These are phyloP conservation scores for Penicillium crustosum DNA, from an alignment of 2,329 filamentous ascomycete species.

Conservation along the genomic window DNA sequence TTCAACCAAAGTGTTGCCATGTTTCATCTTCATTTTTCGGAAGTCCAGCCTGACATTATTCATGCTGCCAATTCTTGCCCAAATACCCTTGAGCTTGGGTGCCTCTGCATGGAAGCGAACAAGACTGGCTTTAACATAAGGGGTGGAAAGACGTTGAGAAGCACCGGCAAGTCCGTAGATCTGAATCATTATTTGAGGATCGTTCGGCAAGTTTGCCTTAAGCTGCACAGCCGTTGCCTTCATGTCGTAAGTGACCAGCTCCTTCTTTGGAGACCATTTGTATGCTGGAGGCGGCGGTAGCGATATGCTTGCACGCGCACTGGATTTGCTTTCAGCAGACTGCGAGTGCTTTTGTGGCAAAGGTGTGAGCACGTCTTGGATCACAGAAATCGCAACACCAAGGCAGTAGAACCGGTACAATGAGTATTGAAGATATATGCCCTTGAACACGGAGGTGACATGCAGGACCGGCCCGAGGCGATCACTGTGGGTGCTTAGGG, in stretches of 20 bases:
- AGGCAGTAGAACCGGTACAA: constrained; percentile 90
- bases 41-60: constrained; percentile 79
- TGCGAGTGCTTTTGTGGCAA: constrained; percentile 21
- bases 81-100: constrained; percentile 76
- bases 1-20: constrained; percentile 60
- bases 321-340: constrained; percentile 14
- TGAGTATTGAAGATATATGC: constrained; percentile 82
- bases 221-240: constrained; percentile 80
- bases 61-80: constrained; percentile 82
- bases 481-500: constrained; percentile 81
- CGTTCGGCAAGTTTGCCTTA: constrained; percentile 82
- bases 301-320: constrained; percentile 22
- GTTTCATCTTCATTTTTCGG: constrained; percentile 71
- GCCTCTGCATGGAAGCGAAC: constrained; percentile 84
- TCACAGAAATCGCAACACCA: constrained; percentile 74
- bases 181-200: constrained; percentile 90
- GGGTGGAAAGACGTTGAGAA: constrained; percentile 81
- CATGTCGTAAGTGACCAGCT: constrained; percentile 79
- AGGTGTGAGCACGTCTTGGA: constrained; percentile 65
- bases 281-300: constrained; percentile 28
- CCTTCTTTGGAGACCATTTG: constrained; percentile 41
- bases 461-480: constrained; percentile 85
- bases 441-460: constrained; percentile 76
- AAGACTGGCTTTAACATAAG: constrained; percentile 74
- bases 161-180: constrained; percentile 79